Base-by-base conservation (phyloP, 306 rosid genomes). In the Vigna trinervia region DNA sequence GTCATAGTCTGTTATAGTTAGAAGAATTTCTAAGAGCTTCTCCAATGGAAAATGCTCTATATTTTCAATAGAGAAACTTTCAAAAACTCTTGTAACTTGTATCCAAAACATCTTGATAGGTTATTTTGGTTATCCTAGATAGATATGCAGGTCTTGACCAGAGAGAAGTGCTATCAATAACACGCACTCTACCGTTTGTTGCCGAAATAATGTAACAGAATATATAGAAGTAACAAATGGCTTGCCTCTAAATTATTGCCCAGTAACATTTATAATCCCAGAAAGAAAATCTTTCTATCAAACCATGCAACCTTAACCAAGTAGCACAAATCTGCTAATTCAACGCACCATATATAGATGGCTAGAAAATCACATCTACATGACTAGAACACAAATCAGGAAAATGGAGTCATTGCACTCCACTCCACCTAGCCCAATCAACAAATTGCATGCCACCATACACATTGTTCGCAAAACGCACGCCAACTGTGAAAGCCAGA, bases 351-450 rank as follows among this genome's bases (percentile, higher is more conserved):
- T 22, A 15, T 53, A 75, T 30, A 43, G 45, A 34, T 51, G 70
- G 65, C 56, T 75, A 51, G 61, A 79, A 79, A 22, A 58, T 32
- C 22, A 57, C 64, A 74, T 19, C 57, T 48, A 65, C 28, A 48
- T 30, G 45, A 51, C 71, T 59, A 62, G 14, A 62, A 69, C 20
- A 43, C 51, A 71, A 43, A 23, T 36, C 71, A 78, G 23, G 53
- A 66, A 23, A 54, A 41, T 51, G 78, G 68, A 76, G 53, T 83
- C 84, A 94, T 78, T 94, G 98, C 61, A 92, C 97, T 48, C 98
- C 98, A 63, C 94, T 92, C 98, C 85, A 92, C 77, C 92, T 88
- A 68, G 98, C 98, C 98, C 98, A 94, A 82, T 94, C 98, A 51
- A 94, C 94, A 61, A 94, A 94, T 83, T 94, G 98, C 96, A 94